These are phyloP conservation scores for Coelomomyces lativittatus DNA, from an alignment of 371 early-diverging fungal genomes.

Conservation along the genomic window DNA sequence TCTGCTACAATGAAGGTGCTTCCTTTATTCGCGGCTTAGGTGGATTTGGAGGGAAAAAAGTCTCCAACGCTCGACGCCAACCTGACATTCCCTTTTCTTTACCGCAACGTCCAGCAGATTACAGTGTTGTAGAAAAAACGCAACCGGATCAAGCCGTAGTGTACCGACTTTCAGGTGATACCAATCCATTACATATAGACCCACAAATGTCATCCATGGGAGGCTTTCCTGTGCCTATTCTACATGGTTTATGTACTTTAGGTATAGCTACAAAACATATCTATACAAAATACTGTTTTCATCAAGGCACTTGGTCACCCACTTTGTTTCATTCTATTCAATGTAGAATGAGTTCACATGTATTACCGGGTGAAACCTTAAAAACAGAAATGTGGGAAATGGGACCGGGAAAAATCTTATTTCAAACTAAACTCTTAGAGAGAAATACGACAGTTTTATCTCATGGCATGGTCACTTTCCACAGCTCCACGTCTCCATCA, in stretches of 20 bases:
- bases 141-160: constrained; percentile 79
- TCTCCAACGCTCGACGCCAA: constrained; percentile 27
- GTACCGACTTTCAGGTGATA: constrained; percentile 75
- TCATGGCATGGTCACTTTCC: constrained; percentile 68
- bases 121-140: constrained; percentile 61
- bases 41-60: constrained; percentile 58
- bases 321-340: constrained; percentile 62
- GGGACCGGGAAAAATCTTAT: constrained; percentile 64
- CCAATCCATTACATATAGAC: constrained; percentile 85
- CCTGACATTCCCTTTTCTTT: constrained; percentile 53
- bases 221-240: constrained; percentile 84
- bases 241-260: constrained; percentile 84
- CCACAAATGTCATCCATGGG: constrained; percentile 82
- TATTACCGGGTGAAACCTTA: constrained; percentile 90
- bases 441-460: constrained; percentile 64
- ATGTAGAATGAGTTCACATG: constrained; percentile 73
- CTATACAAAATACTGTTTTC: constrained; percentile 50
- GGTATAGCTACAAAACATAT: constrained; percentile 81
- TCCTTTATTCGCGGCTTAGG: constrained; percentile 81
- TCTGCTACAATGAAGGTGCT: constrained; percentile 74
- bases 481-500: not conserved
- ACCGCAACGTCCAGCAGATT: constrained; percentile 70
- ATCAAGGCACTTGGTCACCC: constrained; percentile 30
- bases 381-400: constrained; percentile 90
- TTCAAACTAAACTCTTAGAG: constrained; percentile 79